Conservation (phyloP, 2,329 filamentous ascomycete species). For the Cryphonectria nitschkei region DNA sequence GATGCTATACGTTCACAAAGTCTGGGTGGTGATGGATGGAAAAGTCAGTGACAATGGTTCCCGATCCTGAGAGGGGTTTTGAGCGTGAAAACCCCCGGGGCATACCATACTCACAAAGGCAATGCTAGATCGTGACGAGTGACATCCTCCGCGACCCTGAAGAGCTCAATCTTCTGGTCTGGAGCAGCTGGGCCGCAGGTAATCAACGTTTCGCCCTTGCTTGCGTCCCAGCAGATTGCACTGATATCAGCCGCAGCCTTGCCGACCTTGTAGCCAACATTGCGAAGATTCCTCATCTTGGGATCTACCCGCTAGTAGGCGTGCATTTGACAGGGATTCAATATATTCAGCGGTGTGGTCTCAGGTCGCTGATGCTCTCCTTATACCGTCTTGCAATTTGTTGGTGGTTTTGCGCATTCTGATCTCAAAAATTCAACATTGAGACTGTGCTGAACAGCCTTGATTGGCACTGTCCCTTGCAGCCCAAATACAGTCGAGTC, state of each 20-base stretch:
- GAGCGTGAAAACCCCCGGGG: not conserved
- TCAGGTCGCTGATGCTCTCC: not conserved
- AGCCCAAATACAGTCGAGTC: too few species aligned
- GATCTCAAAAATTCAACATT: constrained; percentile 14
- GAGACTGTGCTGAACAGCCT: constrained; percentile 2
- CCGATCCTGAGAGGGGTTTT: not conserved
- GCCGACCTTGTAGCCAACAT: constrained; percentile 71
- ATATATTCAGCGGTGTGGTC: not conserved
- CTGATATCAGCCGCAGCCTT: constrained; percentile 66
- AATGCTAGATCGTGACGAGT: constrained; percentile 21
- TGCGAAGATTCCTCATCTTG: constrained; percentile 87
- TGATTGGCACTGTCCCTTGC: constrained; percentile 3
- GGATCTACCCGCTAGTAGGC: not conserved
- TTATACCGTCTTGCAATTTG: constrained; percentile 5
- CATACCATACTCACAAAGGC: constrained; percentile 44
- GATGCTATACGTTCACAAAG: constrained; percentile 63
- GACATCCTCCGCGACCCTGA: constrained; percentile 53
- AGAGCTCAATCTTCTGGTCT: constrained; percentile 73
- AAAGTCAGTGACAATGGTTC: not conserved
- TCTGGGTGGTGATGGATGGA: constrained; percentile 30
- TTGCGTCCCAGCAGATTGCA: constrained; percentile 83
- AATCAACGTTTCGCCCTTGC: constrained; percentile 77
- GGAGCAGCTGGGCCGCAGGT: constrained; percentile 78
- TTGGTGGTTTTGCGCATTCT: constrained; percentile 2
- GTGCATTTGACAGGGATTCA: not conserved